Evolutionary conservation across 345 rosid species (phyloP).

Genomic region (Lagerstroemia speciosa): DNA sequence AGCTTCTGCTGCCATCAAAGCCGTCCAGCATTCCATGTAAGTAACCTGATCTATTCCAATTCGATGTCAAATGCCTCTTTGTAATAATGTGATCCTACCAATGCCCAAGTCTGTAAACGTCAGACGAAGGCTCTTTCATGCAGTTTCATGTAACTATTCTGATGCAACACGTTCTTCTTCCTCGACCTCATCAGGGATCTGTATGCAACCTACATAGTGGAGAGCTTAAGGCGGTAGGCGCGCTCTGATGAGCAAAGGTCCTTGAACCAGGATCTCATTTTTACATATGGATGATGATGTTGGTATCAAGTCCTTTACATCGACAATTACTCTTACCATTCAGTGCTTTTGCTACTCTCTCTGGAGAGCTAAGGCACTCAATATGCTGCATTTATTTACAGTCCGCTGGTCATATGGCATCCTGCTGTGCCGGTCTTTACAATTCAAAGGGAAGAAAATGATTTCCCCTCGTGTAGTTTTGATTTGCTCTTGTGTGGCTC

Average conservation of each 20-base stretch:
- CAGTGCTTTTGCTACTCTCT: neutral
- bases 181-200: conserved; percentile 48
- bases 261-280: neutral
- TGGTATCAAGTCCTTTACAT: conserved; percentile 1
- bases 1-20: conserved; percentile 59
- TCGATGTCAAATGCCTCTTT: no score
- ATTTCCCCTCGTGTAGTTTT: no score
- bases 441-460: no score
- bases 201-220: conserved; percentile 73
- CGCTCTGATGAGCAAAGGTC: neutral
- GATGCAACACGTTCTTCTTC: neutral
- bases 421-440: no score
- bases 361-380: neutral
- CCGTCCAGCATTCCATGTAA: conserved; percentile 87
- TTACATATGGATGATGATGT: conserved; percentile 2
- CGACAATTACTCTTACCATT: neutral
- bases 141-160: neutral
- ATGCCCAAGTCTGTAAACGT: no score
- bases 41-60: conserved; percentile 11
- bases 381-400: neutral
- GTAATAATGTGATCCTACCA: no score
- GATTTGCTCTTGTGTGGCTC: no score
- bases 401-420: no score
- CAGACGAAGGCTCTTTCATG: no score
- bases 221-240: conserved; percentile 58